Evolutionary conservation across 2,329 filamentous ascomycete species (phyloP).

Genomic region (Penicillium sp.): DNA sequence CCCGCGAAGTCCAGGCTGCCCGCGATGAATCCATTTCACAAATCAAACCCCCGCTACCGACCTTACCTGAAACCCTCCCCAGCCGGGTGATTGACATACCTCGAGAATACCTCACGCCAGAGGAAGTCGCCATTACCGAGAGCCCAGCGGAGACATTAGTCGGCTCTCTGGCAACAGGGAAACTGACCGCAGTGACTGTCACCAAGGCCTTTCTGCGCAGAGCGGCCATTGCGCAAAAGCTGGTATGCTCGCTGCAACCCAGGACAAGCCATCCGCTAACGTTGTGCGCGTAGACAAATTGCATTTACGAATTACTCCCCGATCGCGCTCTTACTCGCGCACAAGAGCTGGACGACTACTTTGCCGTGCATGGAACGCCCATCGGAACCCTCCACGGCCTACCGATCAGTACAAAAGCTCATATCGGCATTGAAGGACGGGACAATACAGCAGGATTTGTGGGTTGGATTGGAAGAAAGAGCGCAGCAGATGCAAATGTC

Average conservation of each 20-base stretch:
- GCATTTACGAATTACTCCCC: slow-evolving; percentile 53
- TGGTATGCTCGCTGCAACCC: slow-evolving; percentile 45
- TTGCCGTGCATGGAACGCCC: slow-evolving; percentile 34
- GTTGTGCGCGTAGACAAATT: slow-evolving; percentile 49
- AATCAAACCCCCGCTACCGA: neutral
- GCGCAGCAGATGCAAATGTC: slow-evolving; percentile 28
- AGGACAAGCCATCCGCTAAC: too few relatives aligned
- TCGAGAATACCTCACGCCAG: slow-evolving; percentile 48
- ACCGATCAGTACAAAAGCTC: slow-evolving; percentile 53
- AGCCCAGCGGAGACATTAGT: slow-evolving; percentile 50
- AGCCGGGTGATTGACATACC: slow-evolving; percentile 41
- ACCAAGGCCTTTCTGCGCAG: slow-evolving; percentile 59
- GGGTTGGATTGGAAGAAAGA: slow-evolving; percentile 29
- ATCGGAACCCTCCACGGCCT: slow-evolving; percentile 60
- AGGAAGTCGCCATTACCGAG: slow-evolving; percentile 58
- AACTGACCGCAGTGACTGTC: slow-evolving; percentile 51
- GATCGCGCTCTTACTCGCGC: slow-evolving; percentile 49
- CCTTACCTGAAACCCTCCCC: slow-evolving; percentile 17
- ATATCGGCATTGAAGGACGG: slow-evolving; percentile 30
- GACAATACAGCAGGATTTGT: slow-evolving; percentile 33
- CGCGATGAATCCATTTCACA: too few relatives aligned
- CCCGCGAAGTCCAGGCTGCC: too few relatives aligned
- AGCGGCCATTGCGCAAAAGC: slow-evolving; percentile 58
- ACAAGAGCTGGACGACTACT: slow-evolving; percentile 46
- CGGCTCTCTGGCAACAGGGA: slow-evolving; percentile 47